Evolutionary conservation across 164 flowering plant species (phyloP).

Genomic region (Chimonanthus praecox): DNA sequence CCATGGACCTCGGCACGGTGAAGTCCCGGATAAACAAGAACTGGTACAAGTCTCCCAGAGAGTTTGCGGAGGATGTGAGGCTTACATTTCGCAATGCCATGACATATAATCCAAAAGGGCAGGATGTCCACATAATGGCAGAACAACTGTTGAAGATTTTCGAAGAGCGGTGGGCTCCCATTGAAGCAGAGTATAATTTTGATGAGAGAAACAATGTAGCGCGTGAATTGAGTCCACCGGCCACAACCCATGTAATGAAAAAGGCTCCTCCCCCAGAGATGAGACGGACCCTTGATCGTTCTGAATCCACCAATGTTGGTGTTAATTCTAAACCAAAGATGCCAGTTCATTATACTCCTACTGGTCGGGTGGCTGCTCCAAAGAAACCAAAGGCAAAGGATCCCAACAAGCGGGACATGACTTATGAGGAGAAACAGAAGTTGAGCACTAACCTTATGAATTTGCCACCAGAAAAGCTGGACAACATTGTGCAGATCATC

Average conservation of each 20-base stretch:
- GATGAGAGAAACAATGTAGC: conserved; percentile 20
- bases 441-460: conserved; percentile 60
- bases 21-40: conserved; percentile 48
- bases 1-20: conserved; percentile 90
- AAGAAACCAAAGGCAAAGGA: conserved; percentile 66
- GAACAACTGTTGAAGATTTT: conserved; percentile 47
- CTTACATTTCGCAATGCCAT: conserved; percentile 79
- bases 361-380: conserved; percentile 33
- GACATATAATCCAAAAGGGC: conserved; percentile 79
- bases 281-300: conserved; percentile 34
- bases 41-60: conserved; percentile 60
- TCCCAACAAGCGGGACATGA: conserved; percentile 64
- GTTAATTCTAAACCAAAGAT: conserved; percentile 31
- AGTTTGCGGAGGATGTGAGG: conserved; percentile 86
- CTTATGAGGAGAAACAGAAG: conserved; percentile 75
- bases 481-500: conserved; percentile 69
- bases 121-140: conserved; percentile 78
- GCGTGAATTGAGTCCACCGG: conserved; percentile 23
- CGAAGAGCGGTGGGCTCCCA: conserved; percentile 51
- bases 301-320: conserved; percentile 34
- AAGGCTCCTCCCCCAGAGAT: conserved; percentile 21
- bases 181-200: conserved; percentile 33
- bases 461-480: conserved; percentile 76
- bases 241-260: conserved; percentile 25
- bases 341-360: conserved; percentile 16